phyloP scores from a whole-genome alignment of 192 early-diverging fungal species.

The Backusella sp. region DNA sequence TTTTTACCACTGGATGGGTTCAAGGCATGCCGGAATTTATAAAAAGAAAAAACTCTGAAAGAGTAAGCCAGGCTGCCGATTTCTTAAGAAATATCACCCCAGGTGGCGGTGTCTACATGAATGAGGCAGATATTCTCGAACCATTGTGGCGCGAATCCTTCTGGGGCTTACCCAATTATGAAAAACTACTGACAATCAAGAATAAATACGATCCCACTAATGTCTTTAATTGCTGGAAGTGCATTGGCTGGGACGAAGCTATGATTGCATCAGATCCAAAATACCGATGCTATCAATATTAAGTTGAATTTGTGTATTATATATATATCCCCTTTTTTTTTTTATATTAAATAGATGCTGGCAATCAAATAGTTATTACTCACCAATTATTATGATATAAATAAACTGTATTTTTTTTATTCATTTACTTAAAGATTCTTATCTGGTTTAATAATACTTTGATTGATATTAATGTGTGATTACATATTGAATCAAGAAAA shows the following conservation, averaged over 20 bases:
- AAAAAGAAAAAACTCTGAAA: background rate
- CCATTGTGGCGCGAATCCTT: slow-evolving; percentile 43
- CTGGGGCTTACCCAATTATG: slow-evolving; percentile 47
- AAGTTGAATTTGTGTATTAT: background rate
- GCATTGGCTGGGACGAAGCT: slow-evolving; percentile 40
- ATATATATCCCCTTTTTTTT: background rate
- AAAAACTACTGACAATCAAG: slow-evolving; percentile 40
- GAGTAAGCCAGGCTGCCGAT: slow-evolving; percentile 22
- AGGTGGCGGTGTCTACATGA: slow-evolving; percentile 44
- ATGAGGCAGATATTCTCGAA: slow-evolving; percentile 46
- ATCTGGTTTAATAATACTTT: background rate
- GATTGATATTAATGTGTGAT: too few species aligned
- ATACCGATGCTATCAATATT: slow-evolving; percentile 17
- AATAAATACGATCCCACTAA: slow-evolving; percentile 41
- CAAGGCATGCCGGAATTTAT: background rate
- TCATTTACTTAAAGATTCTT: background rate
- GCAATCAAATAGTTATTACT: background rate
- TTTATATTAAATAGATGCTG: background rate
- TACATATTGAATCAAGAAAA: too few species aligned
- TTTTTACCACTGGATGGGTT: slow-evolving; percentile 5
- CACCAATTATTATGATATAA: background rate
- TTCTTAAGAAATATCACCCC: slow-evolving; percentile 25
- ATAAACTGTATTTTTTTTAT: background rate
- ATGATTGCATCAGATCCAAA: slow-evolving; percentile 7
- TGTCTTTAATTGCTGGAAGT: slow-evolving; percentile 44